Evolutionary conservation across 306 rosid genomes (phyloP).

Genomic region (Vicia faba): DNA sequence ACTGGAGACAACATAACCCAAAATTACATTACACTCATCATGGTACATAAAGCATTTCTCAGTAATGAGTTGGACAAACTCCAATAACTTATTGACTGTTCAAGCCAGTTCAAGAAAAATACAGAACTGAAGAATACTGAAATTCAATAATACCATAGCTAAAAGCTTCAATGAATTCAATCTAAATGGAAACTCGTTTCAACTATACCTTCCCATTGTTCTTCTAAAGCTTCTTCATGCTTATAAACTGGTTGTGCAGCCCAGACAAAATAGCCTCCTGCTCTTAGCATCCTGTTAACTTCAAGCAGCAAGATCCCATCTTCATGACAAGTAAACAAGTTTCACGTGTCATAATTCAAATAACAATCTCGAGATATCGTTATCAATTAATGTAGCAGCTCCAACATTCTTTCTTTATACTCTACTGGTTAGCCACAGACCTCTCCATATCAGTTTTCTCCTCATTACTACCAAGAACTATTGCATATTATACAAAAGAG

Average conservation of each 20-base stretch:
- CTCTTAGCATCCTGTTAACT: conserved; percentile 90
- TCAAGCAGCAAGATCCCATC: conserved; percentile 96
- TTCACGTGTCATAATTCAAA: conserved; percentile 32
- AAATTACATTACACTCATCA: conserved; percentile 19
- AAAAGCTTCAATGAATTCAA: conserved; percentile 22
- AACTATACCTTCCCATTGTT: conserved; percentile 89
- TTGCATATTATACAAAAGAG: conserved; percentile 24
- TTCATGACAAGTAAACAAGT: conserved; percentile 50
- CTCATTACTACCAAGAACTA: conserved; percentile 27
- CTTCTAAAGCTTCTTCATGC: conserved; percentile 86
- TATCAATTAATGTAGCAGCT: conserved; percentile 13
- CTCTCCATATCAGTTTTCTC: conserved; percentile 22
- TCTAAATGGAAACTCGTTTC: background rate
- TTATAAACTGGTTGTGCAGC: conserved; percentile 99
- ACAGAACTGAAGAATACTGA: background rate
- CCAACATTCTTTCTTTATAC: conserved; percentile 15
- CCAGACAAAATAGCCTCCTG: conserved; percentile 98
- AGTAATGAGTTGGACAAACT: conserved; percentile 17
- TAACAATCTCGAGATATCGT: conserved; percentile 2
- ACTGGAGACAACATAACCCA: conserved; percentile 52
- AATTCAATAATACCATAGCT: background rate
- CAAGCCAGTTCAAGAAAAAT: conserved; percentile 19
- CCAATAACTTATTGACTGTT: conserved; percentile 25
- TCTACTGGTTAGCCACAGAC: conserved; percentile 23
- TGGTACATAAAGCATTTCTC: conserved; percentile 23